Percentiles rank a stretch among this genome's conserved stretches.
phyloP scores from a whole-genome alignment of 2,329 filamentous ascomycete genomes.

The Alternaria viburni region DNA sequence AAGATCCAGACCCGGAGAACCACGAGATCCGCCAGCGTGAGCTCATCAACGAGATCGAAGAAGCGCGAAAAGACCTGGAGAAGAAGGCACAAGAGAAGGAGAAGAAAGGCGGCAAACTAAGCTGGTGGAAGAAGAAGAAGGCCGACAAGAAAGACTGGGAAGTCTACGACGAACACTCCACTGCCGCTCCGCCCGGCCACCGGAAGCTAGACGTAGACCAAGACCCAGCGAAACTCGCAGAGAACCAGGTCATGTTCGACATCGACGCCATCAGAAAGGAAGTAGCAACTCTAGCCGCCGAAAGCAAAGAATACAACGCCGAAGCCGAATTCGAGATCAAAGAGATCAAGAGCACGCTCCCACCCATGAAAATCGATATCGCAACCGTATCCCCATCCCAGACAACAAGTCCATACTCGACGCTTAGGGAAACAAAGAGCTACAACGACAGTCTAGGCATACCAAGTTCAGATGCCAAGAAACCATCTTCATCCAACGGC shows the following conservation, averaged over 20 bases:
- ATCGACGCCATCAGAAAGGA: slow-evolving; percentile 83
- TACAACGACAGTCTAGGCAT: slow-evolving; percentile 46
- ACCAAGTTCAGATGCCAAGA: slow-evolving; percentile 9
- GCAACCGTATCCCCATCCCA: slow-evolving; percentile 27
- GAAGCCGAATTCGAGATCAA: slow-evolving; percentile 64
- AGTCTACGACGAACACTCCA: slow-evolving; percentile 75
- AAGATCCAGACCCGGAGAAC: slow-evolving; percentile 95
- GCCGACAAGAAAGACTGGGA: slow-evolving; percentile 89
- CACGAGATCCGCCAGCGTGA: slow-evolving; percentile 87
- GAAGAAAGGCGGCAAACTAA: slow-evolving; percentile 65
- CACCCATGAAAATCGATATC: slow-evolving; percentile 79
- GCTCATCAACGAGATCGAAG: slow-evolving; percentile 95
- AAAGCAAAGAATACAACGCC: slow-evolving; percentile 53
- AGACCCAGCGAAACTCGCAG: slow-evolving; percentile 57
- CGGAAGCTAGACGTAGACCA: slow-evolving; percentile 45
- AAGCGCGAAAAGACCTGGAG: slow-evolving; percentile 85
- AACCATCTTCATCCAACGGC: slow-evolving; percentile 6
- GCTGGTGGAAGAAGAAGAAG: slow-evolving; percentile 82
- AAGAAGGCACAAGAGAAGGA: slow-evolving; percentile 67
- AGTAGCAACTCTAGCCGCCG: slow-evolving; percentile 75
- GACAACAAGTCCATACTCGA: slow-evolving; percentile 25
- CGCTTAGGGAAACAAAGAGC: slow-evolving; percentile 50
- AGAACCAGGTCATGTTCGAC: slow-evolving; percentile 81
- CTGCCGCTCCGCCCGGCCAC: slow-evolving; percentile 9
- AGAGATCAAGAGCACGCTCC: slow-evolving; percentile 86